Percentiles rank a stretch among this genome's conserved stretches.
Conservation (phyloP, 2,329 filamentous ascomycete species). For the Diaporthe citri region DNA sequence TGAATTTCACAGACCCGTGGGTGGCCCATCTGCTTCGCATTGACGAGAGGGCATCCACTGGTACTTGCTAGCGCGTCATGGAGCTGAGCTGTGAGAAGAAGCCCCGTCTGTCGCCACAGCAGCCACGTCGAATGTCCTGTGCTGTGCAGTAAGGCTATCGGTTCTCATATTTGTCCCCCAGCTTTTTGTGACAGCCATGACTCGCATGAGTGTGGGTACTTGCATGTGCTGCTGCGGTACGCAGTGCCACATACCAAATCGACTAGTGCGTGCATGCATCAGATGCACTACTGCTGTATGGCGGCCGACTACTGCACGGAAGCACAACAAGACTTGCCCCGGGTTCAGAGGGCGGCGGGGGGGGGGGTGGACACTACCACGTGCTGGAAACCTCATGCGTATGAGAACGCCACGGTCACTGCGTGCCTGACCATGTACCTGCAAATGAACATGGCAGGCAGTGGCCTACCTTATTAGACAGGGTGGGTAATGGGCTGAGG, state of each 20-base stretch:
- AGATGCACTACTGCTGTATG: constrained; percentile 26
- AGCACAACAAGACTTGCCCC: constrained; percentile 19
- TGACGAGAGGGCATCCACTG: neutral
- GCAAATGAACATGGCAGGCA: neutral
- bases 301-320: constrained; percentile 24
- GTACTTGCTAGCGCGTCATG: neutral
- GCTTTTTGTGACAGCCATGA: constrained; percentile 28
- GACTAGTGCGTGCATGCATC: constrained; percentile 20
- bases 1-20: neutral
- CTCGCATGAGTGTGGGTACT: constrained; percentile 29
- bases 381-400: constrained; percentile 23
- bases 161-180: constrained; percentile 24
- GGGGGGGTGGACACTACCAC: neutral
- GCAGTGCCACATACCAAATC: neutral
- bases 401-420: constrained; percentile 20
- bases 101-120: neutral
- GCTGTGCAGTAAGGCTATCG: constrained; percentile 14
- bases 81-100: neutral
- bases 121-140: neutral
- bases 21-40: neutral
- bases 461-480: neutral
- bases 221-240: constrained; percentile 16
- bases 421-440: neutral
- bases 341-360: constrained; percentile 15
- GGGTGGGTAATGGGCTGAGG: neutral